Percentiles rank a stretch among this genome's conserved stretches.
Conservation (phyloP, 805 yeast genomes). For the Starmera amethionina region DNA sequence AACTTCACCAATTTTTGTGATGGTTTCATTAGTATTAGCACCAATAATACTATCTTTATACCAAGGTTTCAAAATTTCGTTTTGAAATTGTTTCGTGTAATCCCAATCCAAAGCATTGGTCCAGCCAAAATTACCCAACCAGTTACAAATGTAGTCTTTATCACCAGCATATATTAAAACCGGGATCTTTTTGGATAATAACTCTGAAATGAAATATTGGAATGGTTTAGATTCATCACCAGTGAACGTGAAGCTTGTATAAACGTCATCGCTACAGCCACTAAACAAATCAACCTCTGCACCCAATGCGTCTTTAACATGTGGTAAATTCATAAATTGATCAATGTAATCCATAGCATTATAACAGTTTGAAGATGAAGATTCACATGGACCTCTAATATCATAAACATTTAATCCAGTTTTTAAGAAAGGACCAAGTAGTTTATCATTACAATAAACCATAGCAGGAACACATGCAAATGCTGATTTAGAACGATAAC, state of each 20-base stretch:
- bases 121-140: constrained; percentile 89
- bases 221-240: constrained; percentile 87
- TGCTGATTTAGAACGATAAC: constrained; percentile 53
- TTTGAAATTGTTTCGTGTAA: constrained; percentile 37
- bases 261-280: constrained; percentile 61
- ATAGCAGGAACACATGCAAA: constrained; percentile 80
- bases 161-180: constrained; percentile 91
- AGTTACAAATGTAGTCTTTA: constrained; percentile 85
- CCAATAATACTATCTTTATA: constrained; percentile 12
- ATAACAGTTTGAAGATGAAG: constrained; percentile 63
- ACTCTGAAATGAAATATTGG: constrained; percentile 60
- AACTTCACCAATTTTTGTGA: constrained; percentile 54
- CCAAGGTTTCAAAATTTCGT: constrained; percentile 34
- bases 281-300: constrained; percentile 68
- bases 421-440: constrained; percentile 57
- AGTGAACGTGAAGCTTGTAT: constrained; percentile 55
- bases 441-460: constrained; percentile 63
- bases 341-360: constrained; percentile 61
- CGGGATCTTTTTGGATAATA: constrained; percentile 63
- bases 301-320: constrained; percentile 70
- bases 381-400: constrained; percentile 70
- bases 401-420: constrained; percentile 88
- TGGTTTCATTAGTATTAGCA: constrained; percentile 11
- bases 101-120: constrained; percentile 59
- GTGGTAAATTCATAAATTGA: constrained; percentile 59